These are phyloP conservation scores for Jatropha curcas DNA, from an alignment of 345 rosid species.

Conservation along the genomic window DNA sequence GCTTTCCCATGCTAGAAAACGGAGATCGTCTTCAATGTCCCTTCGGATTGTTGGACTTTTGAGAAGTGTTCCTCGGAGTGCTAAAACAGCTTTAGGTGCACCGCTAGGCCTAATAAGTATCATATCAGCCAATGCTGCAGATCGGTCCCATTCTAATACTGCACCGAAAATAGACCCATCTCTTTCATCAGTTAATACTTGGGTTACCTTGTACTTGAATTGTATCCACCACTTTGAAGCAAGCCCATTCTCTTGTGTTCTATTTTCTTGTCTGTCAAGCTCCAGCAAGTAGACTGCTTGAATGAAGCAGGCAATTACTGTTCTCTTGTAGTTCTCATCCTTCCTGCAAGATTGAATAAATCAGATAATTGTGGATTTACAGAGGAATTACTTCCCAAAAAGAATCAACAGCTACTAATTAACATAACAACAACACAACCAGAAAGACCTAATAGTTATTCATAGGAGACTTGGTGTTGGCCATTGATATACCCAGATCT, in stretches of 20 bases:
- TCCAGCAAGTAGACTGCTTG: slow-evolving; percentile 94
- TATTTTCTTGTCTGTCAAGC: slow-evolving; percentile 83
- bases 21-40: slow-evolving; percentile 89
- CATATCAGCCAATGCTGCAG: slow-evolving; percentile 80
- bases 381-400: no score
- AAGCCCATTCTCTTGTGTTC: slow-evolving; percentile 59
- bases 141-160: slow-evolving; percentile 84
- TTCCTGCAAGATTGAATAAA: slow-evolving; percentile 52
- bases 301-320: slow-evolving; percentile 89
- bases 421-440: not conserved
- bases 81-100: slow-evolving; percentile 83
- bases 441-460: not conserved
- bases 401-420: not conserved
- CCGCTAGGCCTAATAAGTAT: slow-evolving; percentile 85
- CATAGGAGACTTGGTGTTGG: not conserved
- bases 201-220: slow-evolving; percentile 80
- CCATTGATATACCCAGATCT: not conserved
- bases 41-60: slow-evolving; percentile 78
- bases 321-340: slow-evolving; percentile 84
- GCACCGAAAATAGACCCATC: slow-evolving; percentile 90
- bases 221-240: slow-evolving; percentile 96
- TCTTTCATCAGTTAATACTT: slow-evolving; percentile 70
- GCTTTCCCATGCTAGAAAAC: slow-evolving; percentile 94
- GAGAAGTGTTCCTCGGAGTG: slow-evolving; percentile 80
- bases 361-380: no score